Evolutionary conservation across 176 grass and related monocot species (phyloP).

Genomic region (Oropetium thomaeum): DNA sequence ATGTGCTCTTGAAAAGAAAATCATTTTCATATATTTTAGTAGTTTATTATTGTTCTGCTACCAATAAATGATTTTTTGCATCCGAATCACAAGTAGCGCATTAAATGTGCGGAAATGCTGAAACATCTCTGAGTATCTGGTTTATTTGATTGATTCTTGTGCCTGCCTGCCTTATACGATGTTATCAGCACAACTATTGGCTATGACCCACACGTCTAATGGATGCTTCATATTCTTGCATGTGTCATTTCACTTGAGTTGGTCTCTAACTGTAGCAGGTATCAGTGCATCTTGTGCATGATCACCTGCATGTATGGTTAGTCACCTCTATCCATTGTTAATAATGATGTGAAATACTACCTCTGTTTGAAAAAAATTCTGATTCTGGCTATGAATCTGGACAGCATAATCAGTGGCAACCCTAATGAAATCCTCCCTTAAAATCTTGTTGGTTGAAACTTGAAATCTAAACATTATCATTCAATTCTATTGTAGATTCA

Average conservation of each 20-base stretch:
- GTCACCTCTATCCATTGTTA: neutral
- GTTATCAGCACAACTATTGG: neutral
- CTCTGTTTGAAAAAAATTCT: too few species aligned
- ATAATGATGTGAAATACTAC: neutral
- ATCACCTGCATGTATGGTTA: neutral
- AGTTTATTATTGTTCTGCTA: neutral
- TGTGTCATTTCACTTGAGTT: neutral
- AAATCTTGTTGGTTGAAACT: neutral
- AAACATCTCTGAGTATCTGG: neutral
- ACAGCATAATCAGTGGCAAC: neutral
- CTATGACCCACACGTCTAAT: neutral
- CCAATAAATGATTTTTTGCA: neutral
- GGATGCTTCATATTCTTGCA: neutral
- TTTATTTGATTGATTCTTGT: neutral
- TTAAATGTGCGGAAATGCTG: neutral
- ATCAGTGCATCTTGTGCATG: neutral
- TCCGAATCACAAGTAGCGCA: neutral
- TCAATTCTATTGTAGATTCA: neutral
- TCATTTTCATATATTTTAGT: neutral
- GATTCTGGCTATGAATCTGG: too few species aligned
- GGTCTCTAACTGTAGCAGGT: neutral
- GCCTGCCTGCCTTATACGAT: neutral
- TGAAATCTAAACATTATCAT: neutral
- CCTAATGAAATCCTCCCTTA: neutral
- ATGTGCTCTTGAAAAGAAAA: neutral